Evolutionary conservation across 2,329 filamentous ascomycete species (phyloP), one percentile per base, ranked within the genome.

Genomic region (Arthrobotrys entomopaga): DNA sequence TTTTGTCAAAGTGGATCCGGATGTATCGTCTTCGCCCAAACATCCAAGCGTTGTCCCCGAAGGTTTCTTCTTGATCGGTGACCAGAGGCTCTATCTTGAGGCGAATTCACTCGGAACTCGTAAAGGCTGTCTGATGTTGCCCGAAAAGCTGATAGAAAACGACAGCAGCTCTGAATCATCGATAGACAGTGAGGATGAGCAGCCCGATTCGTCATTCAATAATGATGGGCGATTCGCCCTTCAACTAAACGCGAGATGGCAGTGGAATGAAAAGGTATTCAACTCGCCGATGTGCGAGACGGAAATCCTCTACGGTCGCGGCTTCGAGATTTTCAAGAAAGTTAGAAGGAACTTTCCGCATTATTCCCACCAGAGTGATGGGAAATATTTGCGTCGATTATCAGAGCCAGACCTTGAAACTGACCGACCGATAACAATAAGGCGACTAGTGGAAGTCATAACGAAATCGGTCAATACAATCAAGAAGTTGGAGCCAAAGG

Each of bases 241-340:
- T 4, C 70, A 74, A n/a, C 26, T 74, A 10, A 74, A 66, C 26
- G 29, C 63, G 3, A 11, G 11, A 22, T 74, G 70, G 70, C 70
- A 74, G 26, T 74, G 70, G 70, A 42, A 49, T 5, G 70, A 74
- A 40, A 22, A 20, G 6, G 34, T 74, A 38, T 74, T 74, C 48
- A 59, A 74, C 11, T 67, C 70, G 6, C 61, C 46, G 2, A 64
- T 74, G 56, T 66, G 70, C 19, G 70, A 74, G 4, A 74, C 70
- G 13, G 70, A 74, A 22, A 63, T 74, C 2, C 38, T 38, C 38
- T 74, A 74, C 46, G 70, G 70, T 52, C 70, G 63, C 13, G 70
- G 70, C 1, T 74, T 74, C 20, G 70, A 74, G 49, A 59, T 15
- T 48, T 74, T 74, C 20, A 66, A 59, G n/a, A 48, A 50, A 6